Percentiles rank a stretch among this genome's conserved stretches.
Evolutionary conservation across 179 eudicot species (phyloP).

Genomic region (Silene vulgaris): DNA sequence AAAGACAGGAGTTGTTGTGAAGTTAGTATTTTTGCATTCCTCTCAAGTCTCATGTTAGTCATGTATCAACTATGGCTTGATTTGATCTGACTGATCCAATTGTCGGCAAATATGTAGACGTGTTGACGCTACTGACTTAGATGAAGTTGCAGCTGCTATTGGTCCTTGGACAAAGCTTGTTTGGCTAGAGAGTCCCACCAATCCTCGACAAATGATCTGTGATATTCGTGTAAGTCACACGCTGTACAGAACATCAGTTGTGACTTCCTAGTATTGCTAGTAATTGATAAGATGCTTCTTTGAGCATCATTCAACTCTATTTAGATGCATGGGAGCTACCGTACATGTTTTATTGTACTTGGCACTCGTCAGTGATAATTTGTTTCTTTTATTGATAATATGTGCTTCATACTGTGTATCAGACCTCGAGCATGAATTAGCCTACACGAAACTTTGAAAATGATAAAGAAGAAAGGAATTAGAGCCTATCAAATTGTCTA

Average conservation of each 20-base stretch:
- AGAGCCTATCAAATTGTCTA: not conserved
- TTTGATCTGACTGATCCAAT: constrained; percentile 8
- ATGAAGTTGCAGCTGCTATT: constrained; percentile 83
- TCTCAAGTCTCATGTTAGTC: not conserved
- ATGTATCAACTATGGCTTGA: not conserved
- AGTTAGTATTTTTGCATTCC: constrained; percentile 45
- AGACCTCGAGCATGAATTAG: too few relatives aligned
- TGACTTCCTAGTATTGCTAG: not conserved
- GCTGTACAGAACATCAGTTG: not conserved
- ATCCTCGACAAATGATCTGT: constrained; percentile 89
- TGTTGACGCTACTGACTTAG: constrained; percentile 62
- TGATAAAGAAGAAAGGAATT: not conserved
- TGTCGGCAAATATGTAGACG: constrained; percentile 51
- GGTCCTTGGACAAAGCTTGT: constrained; percentile 85
- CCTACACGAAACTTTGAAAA: not conserved
- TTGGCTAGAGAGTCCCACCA: constrained; percentile 97
- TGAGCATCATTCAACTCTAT: not conserved
- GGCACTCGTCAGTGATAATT: not conserved
- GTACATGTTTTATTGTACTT: not conserved
- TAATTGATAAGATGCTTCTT: not conserved
- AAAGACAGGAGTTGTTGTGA: constrained; percentile 69
- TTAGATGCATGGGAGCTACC: not conserved
- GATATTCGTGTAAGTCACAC: constrained; percentile 70
- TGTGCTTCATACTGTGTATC: not conserved
- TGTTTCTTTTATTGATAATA: not conserved